phyloP scores from a whole-genome alignment of 2,329 filamentous ascomycete species.

The Graphiopsis chlorocephala region DNA sequence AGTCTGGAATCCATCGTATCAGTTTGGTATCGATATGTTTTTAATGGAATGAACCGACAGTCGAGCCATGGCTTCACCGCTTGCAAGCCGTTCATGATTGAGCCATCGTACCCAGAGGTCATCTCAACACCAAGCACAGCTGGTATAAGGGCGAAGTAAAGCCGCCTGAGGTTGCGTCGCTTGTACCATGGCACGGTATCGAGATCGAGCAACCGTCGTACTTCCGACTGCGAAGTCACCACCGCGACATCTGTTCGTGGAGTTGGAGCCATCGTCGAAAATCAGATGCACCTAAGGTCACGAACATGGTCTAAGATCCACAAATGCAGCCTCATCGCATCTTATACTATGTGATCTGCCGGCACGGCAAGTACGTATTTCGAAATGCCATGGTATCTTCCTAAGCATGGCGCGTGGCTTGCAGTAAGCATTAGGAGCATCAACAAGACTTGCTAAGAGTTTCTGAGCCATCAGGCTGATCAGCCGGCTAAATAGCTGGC shows the following conservation, averaged over 20 bases:
- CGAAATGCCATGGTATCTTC: background rate
- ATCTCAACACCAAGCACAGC: slow-evolving; percentile 19
- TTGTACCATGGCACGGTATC: slow-evolving; percentile 21
- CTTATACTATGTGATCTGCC: background rate
- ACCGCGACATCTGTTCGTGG: slow-evolving; percentile 17
- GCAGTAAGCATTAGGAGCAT: background rate
- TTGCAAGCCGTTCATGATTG: slow-evolving; percentile 14
- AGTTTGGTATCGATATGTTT: background rate
- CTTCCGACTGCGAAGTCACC: slow-evolving; percentile 20
- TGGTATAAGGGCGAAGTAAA: slow-evolving; percentile 18
- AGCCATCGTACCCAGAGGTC: slow-evolving; percentile 18
- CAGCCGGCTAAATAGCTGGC: background rate
- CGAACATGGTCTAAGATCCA: background rate
- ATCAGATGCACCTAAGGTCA: background rate
- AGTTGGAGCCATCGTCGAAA: background rate
- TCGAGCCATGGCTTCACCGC: slow-evolving; percentile 15
- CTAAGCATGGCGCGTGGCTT: background rate
- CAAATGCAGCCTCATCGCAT: background rate
- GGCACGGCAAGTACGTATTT: background rate
- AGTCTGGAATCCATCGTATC: background rate
- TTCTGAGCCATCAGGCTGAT: background rate
- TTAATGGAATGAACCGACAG: background rate
- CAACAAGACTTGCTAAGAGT: slow-evolving; percentile 12
- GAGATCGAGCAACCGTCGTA: slow-evolving; percentile 18
- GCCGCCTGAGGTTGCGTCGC: slow-evolving; percentile 15